Base-by-base conservation (phyloP, 1,139 yeast genomes). In the Blastobotrys apis region DNA sequence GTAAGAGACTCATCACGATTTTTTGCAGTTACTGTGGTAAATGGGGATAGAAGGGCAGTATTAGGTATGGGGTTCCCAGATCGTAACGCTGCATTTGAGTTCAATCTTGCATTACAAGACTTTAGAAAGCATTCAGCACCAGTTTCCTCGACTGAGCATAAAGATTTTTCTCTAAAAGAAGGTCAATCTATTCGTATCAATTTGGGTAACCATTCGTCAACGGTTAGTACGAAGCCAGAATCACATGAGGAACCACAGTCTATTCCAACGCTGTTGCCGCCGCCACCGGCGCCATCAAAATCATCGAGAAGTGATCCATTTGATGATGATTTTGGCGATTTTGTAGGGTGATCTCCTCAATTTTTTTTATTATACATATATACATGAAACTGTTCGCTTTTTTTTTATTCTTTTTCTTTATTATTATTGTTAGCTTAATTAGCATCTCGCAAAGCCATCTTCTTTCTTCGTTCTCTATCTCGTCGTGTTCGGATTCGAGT, bases 361-460 rank as follows among this genome's bases (percentile, higher is more conserved):
- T 23, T 23, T 6, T 23, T 23, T 23, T 6, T 10, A 23, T 6
- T 23, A 23, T 23, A 6, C 10, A 16, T 41, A 35, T 41, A 34
- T 39, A 31, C 44, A 39, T 21, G 19, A 15, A 12, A 39, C n/a
- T 23, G 12, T 8, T 23, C 27, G 13, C 21, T n/a, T 34, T 10
- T 36, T 16, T 36, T 16, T 22, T 19, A 21, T 3, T 21, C 13
- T 3, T 4, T 22, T 12, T 21, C 22, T 3, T 21, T 22, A 12
- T 23, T 34, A 3, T 3, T 13, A n/a, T 4, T 8, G 26, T 29
- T 12, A 27, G 16, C 20, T 40, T 45, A 49, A 36, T 55, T 75
- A 56, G 72, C 81, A 53, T 81, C 83, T 49, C 81, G 70, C 55
- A 80, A 73, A 92, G 85, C 80, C 64, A 71, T 63, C 56, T 72